A percentile compares a stretch with the other conserved stretches of the same genome.
Evolutionary conservation across 2,329 filamentous ascomycete genomes (phyloP).

Genomic region (Cytospora leucostoma): DNA sequence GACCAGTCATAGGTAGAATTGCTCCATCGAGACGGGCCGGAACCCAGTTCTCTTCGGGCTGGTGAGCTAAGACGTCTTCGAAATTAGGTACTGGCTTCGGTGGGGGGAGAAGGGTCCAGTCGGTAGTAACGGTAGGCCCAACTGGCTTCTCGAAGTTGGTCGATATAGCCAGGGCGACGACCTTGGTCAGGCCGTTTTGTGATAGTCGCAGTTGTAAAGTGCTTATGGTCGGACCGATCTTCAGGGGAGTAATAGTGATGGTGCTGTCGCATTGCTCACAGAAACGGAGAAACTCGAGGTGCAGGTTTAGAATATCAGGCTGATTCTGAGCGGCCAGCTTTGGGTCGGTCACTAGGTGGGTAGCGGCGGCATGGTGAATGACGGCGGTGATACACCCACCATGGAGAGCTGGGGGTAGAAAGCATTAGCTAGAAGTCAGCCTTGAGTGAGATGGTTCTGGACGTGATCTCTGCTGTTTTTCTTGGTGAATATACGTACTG

Average conservation of each 20-base stretch:
- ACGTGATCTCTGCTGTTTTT: too few relatives aligned
- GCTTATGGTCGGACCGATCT: conserved; percentile 29
- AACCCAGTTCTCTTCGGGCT: conserved; percentile 33
- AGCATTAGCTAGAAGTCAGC: too few relatives aligned
- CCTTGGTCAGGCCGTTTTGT: conserved; percentile 27
- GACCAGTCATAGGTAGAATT: conserved; percentile 29
- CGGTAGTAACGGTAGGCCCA: conserved; percentile 29
- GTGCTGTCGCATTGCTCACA: conserved; percentile 31
- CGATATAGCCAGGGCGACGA: conserved; percentile 31
- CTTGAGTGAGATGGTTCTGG: too few relatives aligned
- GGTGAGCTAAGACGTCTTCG: conserved; percentile 19
- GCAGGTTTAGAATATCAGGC: conserved; percentile 33
- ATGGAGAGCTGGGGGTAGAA: too few relatives aligned
- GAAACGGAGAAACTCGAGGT: conserved; percentile 34
- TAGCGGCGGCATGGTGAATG: conserved; percentile 31
- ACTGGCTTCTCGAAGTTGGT: conserved; percentile 32
- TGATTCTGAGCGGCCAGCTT: conserved; percentile 27
- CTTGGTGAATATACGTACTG: too few relatives aligned
- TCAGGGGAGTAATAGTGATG: conserved; percentile 30
- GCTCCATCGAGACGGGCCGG: conserved; percentile 30
- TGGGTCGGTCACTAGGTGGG: conserved; percentile 29
- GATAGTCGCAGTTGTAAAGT: conserved; percentile 33
- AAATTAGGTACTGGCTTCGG: conserved; percentile 33
- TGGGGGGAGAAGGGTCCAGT: conserved; percentile 29
- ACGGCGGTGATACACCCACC: conserved; percentile 29